Base-by-base conservation (phyloP, 2,329 filamentous ascomycete genomes). In the Microcyclospora pomicola region DNA sequence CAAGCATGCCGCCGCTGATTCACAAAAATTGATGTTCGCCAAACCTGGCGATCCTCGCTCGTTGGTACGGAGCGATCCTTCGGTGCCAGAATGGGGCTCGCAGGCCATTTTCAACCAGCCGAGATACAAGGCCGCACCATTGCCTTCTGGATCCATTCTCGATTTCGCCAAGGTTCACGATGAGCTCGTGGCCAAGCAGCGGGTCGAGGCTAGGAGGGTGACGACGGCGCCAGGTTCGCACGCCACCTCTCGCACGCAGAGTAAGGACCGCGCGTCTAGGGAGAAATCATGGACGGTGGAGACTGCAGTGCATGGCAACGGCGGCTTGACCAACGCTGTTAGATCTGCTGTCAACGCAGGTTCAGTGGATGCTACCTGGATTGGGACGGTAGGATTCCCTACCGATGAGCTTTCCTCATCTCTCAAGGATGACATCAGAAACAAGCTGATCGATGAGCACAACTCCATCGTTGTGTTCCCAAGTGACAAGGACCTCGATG, bases 371-470 rank as follows among this genome's bases (percentile, higher is more conserved):
- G 80, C 84, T 54, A 80, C 79, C n/a, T 93, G 83, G 78, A 81
- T 96, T 4, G 88, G 88, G 37, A 92, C 87, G 0, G 64, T 96
- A 32, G 91, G 88, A 14, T 95, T 95, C 75, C 87, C 88, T 0
- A 95, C 85, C 0, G 88, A 96, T 60, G 80, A 79, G 6, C 68
- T 96, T 15, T 71, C 80, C 29, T 75, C 78, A 31, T 75, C 79
- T 50, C 77, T 83, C 53, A 88, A 82, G 56, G 71, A 81, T 41
- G 82, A 88, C 37, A 95, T 96, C 45, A 77, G 84, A 46, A 82
- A 91, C 55, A 75, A 74, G 39, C 64, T 96, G 7, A 77, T 83
- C 35, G 81, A 79, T 16, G 83, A 94, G 54, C 40, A 53, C 38
- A 77, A 91, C 49, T 86, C 84, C 51, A 61, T 93, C 47, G 77